phyloP scores from a whole-genome alignment of 1,284 basidiomycete genomes.

The Ustilago cynodontis region DNA sequence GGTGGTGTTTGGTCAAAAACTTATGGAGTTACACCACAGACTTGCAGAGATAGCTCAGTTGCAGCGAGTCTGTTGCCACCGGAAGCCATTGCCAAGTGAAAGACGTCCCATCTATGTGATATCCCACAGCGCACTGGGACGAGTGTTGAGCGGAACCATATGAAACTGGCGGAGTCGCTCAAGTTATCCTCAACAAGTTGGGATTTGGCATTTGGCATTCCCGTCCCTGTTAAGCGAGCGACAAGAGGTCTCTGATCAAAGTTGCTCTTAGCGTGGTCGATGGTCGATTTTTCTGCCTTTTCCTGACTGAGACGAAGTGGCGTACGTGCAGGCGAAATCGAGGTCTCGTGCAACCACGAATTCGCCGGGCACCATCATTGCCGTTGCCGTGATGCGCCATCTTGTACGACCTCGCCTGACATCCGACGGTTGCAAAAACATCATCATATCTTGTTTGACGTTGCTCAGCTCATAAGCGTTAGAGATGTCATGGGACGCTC shows the following conservation, averaged over 20 bases:
- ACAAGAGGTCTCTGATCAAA: neutral
- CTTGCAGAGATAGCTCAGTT: neutral
- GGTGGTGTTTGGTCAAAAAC: too few relatives aligned
- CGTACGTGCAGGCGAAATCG: slow-evolving; percentile 5
- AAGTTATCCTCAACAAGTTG: too few relatives aligned
- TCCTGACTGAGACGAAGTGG: slow-evolving; percentile 7
- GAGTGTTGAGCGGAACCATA: too few relatives aligned
- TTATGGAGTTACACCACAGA: too few relatives aligned
- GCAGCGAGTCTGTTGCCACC: too few relatives aligned
- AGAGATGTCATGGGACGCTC: neutral
- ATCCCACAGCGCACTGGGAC: too few relatives aligned
- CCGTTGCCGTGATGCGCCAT: neutral
- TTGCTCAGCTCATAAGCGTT: neutral
- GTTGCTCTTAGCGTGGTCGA: too few relatives aligned
- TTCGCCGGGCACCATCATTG: neutral
- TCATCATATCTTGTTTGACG: neutral
- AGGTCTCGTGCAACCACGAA: neutral
- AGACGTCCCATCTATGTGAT: too few relatives aligned
- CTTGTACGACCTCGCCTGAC: neutral
- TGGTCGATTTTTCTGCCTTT: neutral
- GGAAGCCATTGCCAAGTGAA: too few relatives aligned
- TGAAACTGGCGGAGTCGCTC: too few relatives aligned
- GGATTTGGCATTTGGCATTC: slow-evolving; percentile 4
- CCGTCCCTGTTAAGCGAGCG: slow-evolving; percentile 12
- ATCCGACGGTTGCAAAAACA: neutral